A percentile compares a stretch with the other conserved stretches of the same genome.
Evolutionary conservation across 306 rosid species (phyloP).

Genomic region (Medicago ruthenica): DNA sequence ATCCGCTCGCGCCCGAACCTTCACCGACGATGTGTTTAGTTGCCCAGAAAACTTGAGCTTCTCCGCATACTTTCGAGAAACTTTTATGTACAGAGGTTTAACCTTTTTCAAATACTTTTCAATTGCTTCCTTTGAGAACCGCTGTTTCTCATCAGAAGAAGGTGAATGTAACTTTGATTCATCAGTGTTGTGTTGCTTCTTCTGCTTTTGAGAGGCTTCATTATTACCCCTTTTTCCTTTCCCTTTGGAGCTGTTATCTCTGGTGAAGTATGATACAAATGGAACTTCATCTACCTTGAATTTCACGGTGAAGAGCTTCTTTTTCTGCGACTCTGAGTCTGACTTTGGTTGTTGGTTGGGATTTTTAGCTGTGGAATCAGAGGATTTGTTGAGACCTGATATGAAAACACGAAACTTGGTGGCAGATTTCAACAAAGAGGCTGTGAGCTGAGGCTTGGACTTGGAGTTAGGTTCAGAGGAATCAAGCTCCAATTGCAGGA

Average conservation of each 20-base stretch:
- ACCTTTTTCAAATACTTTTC: conserved; percentile 78
- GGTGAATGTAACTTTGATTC: conserved; percentile 35
- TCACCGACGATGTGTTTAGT: conserved; percentile 36
- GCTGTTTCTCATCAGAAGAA: conserved; percentile 61
- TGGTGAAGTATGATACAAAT: conserved; percentile 73
- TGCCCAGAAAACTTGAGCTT: conserved; percentile 64
- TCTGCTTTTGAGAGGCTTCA: conserved; percentile 35
- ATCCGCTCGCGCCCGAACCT: conserved; percentile 26
- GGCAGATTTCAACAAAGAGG: conserved; percentile 80
- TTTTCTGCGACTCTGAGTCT: conserved; percentile 27
- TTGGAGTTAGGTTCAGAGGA: conserved; percentile 65
- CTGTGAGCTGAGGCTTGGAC: conserved; percentile 61
- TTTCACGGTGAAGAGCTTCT: conserved; percentile 72
- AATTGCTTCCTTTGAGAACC: conserved; percentile 72
- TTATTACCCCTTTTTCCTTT: conserved; percentile 30
- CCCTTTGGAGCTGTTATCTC: conserved; percentile 71
- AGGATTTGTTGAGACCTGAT: conserved; percentile 67
- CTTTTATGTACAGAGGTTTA: conserved; percentile 78
- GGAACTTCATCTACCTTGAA: conserved; percentile 86
- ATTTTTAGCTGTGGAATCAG: conserved; percentile 22
- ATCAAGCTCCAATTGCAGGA: conserved; percentile 56
- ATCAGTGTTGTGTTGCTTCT: conserved; percentile 23
- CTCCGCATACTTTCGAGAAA: conserved; percentile 69
- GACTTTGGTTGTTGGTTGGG: conserved; percentile 12
- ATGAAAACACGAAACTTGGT: conserved; percentile 82